Conservation (phyloP, 305 asterid genomes). For the Fraxinus sp. region DNA sequence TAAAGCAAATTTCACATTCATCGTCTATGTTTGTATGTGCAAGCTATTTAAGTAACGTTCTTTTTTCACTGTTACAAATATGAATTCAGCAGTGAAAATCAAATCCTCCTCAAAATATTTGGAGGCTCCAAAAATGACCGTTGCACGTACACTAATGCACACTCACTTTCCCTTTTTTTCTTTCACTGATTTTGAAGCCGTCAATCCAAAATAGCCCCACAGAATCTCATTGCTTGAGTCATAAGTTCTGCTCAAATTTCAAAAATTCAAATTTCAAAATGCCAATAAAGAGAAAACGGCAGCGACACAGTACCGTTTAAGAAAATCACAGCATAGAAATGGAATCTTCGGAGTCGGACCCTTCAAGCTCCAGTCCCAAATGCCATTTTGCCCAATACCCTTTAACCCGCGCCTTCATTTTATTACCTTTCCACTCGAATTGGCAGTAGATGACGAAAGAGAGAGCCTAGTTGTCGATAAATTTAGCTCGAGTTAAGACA, state of each 20-base stretch:
- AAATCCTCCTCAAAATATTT: not conserved
- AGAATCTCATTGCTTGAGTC: conserved; percentile 12
- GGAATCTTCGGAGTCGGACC: conserved; percentile 25
- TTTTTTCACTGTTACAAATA: not conserved
- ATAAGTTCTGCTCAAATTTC: conserved; percentile 10
- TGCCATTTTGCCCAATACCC: not conserved
- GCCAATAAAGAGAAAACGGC: conserved; percentile 20
- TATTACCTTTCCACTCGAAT: not conserved
- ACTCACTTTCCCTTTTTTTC: conserved; percentile 16
- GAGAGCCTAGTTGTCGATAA: not conserved
- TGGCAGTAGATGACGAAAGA: not conserved
- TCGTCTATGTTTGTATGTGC: not conserved
- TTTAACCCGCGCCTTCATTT: not conserved
- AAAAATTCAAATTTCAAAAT: conserved; percentile 54
- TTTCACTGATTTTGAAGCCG: conserved; percentile 21
- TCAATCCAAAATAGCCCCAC: conserved; percentile 18
- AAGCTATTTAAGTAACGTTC: not conserved
- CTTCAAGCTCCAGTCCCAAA: not conserved
- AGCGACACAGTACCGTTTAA: conserved; percentile 47
- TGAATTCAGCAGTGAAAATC: not conserved
- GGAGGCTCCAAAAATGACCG: conserved; percentile 23
- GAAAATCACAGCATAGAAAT: conserved; percentile 37
- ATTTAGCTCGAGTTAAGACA: not conserved
- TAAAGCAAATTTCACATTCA: not conserved
- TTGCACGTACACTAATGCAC: conserved; percentile 19